Percentiles rank a stretch among this genome's conserved stretches.
phyloP scores from a whole-genome alignment of 352 stramenopile genomes.

The Globisporangium parvum region DNA sequence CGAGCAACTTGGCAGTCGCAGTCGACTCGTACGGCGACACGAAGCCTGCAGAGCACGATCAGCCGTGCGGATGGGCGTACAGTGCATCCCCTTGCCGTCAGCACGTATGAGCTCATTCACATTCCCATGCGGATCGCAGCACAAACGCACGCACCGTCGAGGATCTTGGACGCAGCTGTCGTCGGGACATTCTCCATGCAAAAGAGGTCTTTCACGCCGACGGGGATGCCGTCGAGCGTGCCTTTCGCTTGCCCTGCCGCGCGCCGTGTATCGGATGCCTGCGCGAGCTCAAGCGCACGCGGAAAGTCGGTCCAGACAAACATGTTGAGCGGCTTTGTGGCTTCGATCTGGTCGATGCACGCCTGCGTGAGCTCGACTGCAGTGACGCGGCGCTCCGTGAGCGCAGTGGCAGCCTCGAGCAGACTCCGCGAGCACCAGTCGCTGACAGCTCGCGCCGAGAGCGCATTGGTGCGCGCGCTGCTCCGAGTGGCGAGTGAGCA shows the following conservation, averaged over 20 bases:
- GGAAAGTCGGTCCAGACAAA: conserved; percentile 74
- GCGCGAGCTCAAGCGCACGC: conserved; percentile 56
- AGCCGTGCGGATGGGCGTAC: not conserved
- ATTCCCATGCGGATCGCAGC: not conserved
- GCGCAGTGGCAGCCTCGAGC: conserved; percentile 38
- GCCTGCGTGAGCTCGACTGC: conserved; percentile 54
- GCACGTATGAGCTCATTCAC: not conserved
- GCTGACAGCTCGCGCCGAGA: conserved; percentile 22
- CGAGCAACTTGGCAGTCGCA: conserved; percentile 76
- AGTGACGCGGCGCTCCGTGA: conserved; percentile 41
- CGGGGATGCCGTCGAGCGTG: conserved; percentile 92
- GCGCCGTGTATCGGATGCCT: conserved; percentile 75
- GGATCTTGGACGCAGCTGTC: conserved; percentile 86
- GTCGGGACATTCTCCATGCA: conserved; percentile 88
- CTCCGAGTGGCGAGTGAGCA: not conserved
- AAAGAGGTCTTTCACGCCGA: conserved; percentile 96
- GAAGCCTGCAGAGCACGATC: conserved; percentile 33
- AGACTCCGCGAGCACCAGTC: conserved; percentile 65
- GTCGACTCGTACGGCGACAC: conserved; percentile 89
- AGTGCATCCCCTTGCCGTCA: not conserved
- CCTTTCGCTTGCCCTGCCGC: conserved; percentile 28
- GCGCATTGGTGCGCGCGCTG: conserved; percentile 4
- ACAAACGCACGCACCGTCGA: conserved; percentile 35
- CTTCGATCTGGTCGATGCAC: conserved; percentile 73
- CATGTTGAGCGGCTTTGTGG: conserved; percentile 69